Evolutionary conservation across 352 stramenopile genomes (phyloP), one percentile per base, ranked within the genome.

Genomic region (Globisporangium heterothallicum): DNA sequence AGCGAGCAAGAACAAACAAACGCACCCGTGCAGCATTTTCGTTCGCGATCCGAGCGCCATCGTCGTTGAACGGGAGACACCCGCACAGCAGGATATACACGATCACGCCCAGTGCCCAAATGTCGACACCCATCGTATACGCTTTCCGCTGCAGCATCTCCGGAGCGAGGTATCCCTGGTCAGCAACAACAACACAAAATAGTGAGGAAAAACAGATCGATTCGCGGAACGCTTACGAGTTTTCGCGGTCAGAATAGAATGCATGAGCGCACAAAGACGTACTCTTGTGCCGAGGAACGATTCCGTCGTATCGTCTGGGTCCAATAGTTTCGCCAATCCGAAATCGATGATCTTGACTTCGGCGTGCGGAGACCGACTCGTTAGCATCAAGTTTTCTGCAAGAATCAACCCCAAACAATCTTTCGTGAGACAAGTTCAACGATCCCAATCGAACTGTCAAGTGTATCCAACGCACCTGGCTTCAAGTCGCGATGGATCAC

Each of bases 331-430:
- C 1, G 88, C 92, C 6, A 99, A 70, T 3, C 97, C 97, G 82
- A 99, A 99, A 70, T 99, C 97, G 58, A 99, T 99, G 54, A 99
- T 98, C 72, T 99, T 99, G 10, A 99, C 78, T 32, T 86, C 68
- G 13, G 86, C 77, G 24, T 78, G 74, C 8, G 70, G 71, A n/a
- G 78, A 78, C 57, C 90, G 88, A 54, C 69, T 87, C 26, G 83
- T 92, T 36, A 95, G 60, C 71, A 95, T 88, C 26, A 95, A 41
- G 36, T 94, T 95, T 56, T 94, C 85, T 74, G 34, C 41, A 27
- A 22, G 35, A 35, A 24, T 36, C 27, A 53, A 25, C 34, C 30
- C 14, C 43, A 48, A 40, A 57, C 30, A 16, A 25, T 24, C n/a
- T n/a, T n/a, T n/a, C n/a, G n/a, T n/a, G n/a, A n/a, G 49, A 14